These are phyloP conservation scores for Boechera retrofracta DNA, from an alignment of 345 rosid species.

Conservation along the genomic window DNA sequence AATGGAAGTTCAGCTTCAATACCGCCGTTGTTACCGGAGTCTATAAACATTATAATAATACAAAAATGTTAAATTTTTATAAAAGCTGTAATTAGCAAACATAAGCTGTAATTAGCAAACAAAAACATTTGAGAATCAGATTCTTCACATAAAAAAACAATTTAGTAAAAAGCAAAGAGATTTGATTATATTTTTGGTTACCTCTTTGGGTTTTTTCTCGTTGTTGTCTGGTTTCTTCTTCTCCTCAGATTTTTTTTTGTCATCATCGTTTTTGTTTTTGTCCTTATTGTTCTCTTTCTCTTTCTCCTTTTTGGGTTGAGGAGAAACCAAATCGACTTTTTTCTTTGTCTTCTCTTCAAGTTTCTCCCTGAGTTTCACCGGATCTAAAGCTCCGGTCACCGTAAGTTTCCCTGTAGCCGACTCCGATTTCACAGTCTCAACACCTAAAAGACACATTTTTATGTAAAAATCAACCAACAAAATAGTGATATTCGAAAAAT, in stretches of 20 bases:
- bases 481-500: neutral
- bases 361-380: slow-evolving; percentile 50
- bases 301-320: slow-evolving; percentile 55
- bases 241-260: slow-evolving; percentile 52
- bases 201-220: slow-evolving; percentile 48
- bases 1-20: slow-evolving; percentile 63
- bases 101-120: neutral
- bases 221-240: slow-evolving; percentile 48
- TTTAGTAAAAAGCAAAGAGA: neutral
- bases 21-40: slow-evolving; percentile 63
- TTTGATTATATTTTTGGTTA: neutral
- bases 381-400: slow-evolving; percentile 76
- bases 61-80: neutral
- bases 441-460: slow-evolving; percentile 52
- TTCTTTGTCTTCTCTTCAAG: slow-evolving; percentile 62
- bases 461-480: neutral
- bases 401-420: slow-evolving; percentile 60
- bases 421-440: slow-evolving; percentile 71
- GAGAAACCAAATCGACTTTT: slow-evolving; percentile 55
- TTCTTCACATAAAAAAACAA: slow-evolving; percentile 14
- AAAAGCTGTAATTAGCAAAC: too few relatives aligned
- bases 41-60: slow-evolving; percentile 39
- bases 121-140: slow-evolving; percentile 13
- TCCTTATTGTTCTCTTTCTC: slow-evolving; percentile 44
- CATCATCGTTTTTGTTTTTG: slow-evolving; percentile 49